phyloP scores from a whole-genome alignment of 1,284 basidiomycete species.

The Sphagnurus paluster region DNA sequence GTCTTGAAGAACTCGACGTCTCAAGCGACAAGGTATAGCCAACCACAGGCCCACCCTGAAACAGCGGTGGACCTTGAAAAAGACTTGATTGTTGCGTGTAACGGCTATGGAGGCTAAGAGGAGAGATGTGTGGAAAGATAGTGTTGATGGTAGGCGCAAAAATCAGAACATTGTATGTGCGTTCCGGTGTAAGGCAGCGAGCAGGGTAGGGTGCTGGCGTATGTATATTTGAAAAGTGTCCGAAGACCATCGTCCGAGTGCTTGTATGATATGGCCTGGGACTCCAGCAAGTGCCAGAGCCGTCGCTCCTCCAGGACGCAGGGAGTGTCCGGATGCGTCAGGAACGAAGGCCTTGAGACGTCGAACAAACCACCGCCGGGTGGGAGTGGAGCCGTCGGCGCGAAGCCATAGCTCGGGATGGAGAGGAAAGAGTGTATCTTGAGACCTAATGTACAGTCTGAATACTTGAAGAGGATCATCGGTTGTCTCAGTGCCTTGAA shows the following conservation, averaged over 20 bases:
- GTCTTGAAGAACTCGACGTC: too few relatives aligned
- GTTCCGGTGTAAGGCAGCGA: neutral
- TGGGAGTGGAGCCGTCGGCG: slow-evolving; percentile 21
- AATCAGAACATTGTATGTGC: neutral
- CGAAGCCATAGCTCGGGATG: slow-evolving; percentile 24
- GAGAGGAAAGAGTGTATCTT: slow-evolving; percentile 21
- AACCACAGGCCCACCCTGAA: too few relatives aligned
- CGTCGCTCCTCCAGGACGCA: slow-evolving; percentile 27
- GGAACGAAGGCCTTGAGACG: slow-evolving; percentile 12
- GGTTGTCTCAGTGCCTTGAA: neutral
- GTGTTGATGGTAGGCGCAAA: neutral
- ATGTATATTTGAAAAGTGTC: slow-evolving; percentile 18
- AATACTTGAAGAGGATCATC: slow-evolving; percentile 12
- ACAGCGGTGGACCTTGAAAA: too few relatives aligned
- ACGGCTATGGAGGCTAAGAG: neutral
- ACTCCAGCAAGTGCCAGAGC: slow-evolving; percentile 11
- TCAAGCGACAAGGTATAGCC: too few relatives aligned
- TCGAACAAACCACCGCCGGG: slow-evolving; percentile 20
- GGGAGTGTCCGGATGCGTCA: slow-evolving; percentile 23
- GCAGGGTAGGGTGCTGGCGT: slow-evolving; percentile 5
- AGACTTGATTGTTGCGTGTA: neutral
- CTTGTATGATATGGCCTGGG: slow-evolving; percentile 15
- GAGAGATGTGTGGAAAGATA: neutral
- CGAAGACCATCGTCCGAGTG: slow-evolving; percentile 16
- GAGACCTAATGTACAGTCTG: slow-evolving; percentile 8